Base-by-base conservation (phyloP, 2,329 filamentous ascomycete genomes). In the Colletotrichum costaricense region DNA sequence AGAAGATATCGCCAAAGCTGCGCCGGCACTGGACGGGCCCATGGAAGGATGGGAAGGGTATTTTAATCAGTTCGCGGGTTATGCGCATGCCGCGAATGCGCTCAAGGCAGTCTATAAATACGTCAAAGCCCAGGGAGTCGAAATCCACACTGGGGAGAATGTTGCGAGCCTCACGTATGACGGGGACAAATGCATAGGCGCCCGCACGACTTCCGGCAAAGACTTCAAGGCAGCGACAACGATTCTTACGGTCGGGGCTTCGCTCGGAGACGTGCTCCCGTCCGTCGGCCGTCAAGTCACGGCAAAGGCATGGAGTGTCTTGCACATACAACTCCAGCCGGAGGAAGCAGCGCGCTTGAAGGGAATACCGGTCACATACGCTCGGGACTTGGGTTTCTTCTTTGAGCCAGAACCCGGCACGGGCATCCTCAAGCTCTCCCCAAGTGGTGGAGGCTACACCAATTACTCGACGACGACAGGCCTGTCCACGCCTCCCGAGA, bases 331-430 rank as follows among this genome's bases (percentile, higher is more conserved):
- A 63, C 83, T 92, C 1, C 89, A 84, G 0, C 83, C 87, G 9
- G 84, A 85, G 0, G 90, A 93, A 78, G 86, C 87, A 0, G 83
- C 85, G 5, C 80, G 79, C 5, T 84, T 92, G 2, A 85, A 86
- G 3, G 88, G 88, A 3, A 89, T 92, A 6, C 90, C 91, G 0
- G 88, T 91, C 0, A 90, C 88, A 0, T 90, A 91, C 65, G 87
- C 88, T 1, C 86, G 90, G 1, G 90, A 92, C 74, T 80, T 92
- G 0, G 90, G 90, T 0, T 92, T 92, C 82, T 90, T 91, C 80
- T 92, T 92, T 72, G 90, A 92, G 78, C 90, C 90, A 0, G 90
- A 92, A 74, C 86, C 85, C 0, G 84, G 85, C 69, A 91, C 89
- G 0, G 85, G 86, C 22, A 79, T 91, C 4, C 80, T 92, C 55